Evolutionary conservation across 257 asterid species (phyloP).

Genomic region (Salvia hispanica): DNA sequence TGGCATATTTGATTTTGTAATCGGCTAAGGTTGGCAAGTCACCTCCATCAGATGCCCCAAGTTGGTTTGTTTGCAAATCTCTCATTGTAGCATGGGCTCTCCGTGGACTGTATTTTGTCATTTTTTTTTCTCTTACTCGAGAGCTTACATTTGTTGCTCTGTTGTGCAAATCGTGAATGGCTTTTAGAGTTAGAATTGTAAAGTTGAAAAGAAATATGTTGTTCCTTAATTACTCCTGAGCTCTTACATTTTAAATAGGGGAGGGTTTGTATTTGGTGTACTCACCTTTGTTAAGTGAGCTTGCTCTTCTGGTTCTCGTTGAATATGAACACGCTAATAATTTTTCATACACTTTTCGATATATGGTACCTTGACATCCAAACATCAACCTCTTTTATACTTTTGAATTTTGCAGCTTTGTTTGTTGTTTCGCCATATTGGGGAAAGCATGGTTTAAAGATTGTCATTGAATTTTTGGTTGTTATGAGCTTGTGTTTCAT

Average conservation of each 20-base stretch:
- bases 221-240: conserved; percentile 19
- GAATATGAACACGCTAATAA: background rate
- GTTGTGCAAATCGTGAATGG: conserved; percentile 36
- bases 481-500: too few species aligned
- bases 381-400: background rate
- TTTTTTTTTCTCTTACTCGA: conserved; percentile 19
- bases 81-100: conserved; percentile 11
- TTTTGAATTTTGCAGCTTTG: background rate
- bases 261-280: conserved; percentile 24
- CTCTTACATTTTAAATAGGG: conserved; percentile 32
- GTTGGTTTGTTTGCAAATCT: conserved; percentile 11
- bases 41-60: conserved; percentile 4
- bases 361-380: background rate
- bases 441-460: too few species aligned
- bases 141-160: conserved; percentile 50
- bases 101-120: conserved; percentile 18
- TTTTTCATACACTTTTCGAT: background rate
- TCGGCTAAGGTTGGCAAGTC: conserved; percentile 10
- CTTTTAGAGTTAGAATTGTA: conserved; percentile 36
- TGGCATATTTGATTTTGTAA: conserved; percentile 19
- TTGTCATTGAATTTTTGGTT: too few species aligned
- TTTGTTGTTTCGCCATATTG: too few species aligned
- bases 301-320: conserved; percentile 1
- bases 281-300: conserved; percentile 13
- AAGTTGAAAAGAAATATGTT: conserved; percentile 30